Evolutionary conservation across 2,329 filamentous ascomycete genomes (phyloP).

Genomic region (Xylariaceae sp.): DNA sequence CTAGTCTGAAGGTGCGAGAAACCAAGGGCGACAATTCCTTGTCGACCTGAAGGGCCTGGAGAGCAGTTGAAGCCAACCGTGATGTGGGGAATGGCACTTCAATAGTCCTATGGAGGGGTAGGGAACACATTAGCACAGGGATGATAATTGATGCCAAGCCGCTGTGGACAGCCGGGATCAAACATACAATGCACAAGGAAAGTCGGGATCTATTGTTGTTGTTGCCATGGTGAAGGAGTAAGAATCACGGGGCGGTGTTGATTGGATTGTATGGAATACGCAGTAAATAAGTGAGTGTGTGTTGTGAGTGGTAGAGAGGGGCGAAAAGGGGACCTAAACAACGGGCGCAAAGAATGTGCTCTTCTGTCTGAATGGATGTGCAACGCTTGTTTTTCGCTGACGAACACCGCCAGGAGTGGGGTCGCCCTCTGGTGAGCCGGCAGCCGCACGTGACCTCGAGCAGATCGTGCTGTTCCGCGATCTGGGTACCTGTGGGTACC

Average conservation of each 20-base stretch:
- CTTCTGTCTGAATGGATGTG: slow-evolving; percentile 10
- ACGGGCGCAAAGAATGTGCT: slow-evolving; percentile 10
- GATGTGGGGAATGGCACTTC: slow-evolving; percentile 75
- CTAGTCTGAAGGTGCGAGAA: slow-evolving; percentile 61
- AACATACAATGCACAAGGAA: slow-evolving; percentile 60
- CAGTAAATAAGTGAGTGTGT: background rate
- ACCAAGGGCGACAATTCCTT: slow-evolving; percentile 84
- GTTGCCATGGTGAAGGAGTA: slow-evolving; percentile 35
- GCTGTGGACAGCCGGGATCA: background rate
- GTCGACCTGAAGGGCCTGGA: slow-evolving; percentile 75
- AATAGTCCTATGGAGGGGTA: slow-evolving; percentile 53
- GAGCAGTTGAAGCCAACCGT: slow-evolving; percentile 70
- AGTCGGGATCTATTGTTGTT: slow-evolving; percentile 41
- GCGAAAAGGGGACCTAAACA: background rate
- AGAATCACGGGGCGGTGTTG: background rate
- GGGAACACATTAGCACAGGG: slow-evolving; percentile 21
- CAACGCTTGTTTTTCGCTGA: slow-evolving; percentile 2
- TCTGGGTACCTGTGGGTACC: no score
- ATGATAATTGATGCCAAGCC: slow-evolving; percentile 7
- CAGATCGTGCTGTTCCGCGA: no score
- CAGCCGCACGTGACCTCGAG: background rate
- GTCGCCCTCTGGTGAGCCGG: background rate
- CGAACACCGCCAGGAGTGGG: background rate
- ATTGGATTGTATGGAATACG: background rate
- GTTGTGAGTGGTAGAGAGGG: background rate